phyloP scores from a whole-genome alignment of 768 basidiomycete genomes.

The Lenzites betulinus region DNA sequence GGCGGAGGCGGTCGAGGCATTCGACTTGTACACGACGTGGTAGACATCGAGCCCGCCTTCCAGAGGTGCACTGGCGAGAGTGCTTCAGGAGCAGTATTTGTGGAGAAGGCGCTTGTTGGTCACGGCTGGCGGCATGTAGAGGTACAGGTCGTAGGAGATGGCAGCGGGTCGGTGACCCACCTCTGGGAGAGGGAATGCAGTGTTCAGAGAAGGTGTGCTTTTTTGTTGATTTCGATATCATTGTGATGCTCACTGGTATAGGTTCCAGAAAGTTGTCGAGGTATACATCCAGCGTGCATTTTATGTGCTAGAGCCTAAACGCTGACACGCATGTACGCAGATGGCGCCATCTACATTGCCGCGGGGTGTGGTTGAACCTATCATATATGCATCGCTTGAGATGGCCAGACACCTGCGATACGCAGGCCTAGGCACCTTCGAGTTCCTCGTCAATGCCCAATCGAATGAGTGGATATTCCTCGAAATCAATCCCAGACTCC shows the following conservation, averaged over 20 bases:
- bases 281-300: not conserved
- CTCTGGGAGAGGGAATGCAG: slow-evolving; percentile 40
- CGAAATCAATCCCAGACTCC: slow-evolving; percentile 36
- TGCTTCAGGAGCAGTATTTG: slow-evolving; percentile 25
- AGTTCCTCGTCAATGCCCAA: slow-evolving; percentile 31
- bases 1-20: slow-evolving; percentile 41
- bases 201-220: slow-evolving; percentile 34
- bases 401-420: slow-evolving; percentile 31
- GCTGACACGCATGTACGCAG: not conserved
- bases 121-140: slow-evolving; percentile 40
- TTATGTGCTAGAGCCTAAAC: not conserved
- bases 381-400: slow-evolving; percentile 30
- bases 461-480: slow-evolving; percentile 37
- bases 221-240: not conserved
- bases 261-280: slow-evolving; percentile 42
- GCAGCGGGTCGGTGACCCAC: slow-evolving; percentile 29
- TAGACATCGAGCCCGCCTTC: slow-evolving; percentile 11
- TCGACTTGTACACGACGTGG: slow-evolving; percentile 4
- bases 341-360: slow-evolving; percentile 35
- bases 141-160: slow-evolving; percentile 38
- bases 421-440: slow-evolving; percentile 35
- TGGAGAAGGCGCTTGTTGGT: slow-evolving; percentile 35
- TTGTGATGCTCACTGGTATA: not conserved
- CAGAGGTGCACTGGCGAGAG: slow-evolving; percentile 17
- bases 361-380: slow-evolving; percentile 21